Evolutionary conservation across 306 rosid species (phyloP).

Genomic region (Vachellia collinsii): DNA sequence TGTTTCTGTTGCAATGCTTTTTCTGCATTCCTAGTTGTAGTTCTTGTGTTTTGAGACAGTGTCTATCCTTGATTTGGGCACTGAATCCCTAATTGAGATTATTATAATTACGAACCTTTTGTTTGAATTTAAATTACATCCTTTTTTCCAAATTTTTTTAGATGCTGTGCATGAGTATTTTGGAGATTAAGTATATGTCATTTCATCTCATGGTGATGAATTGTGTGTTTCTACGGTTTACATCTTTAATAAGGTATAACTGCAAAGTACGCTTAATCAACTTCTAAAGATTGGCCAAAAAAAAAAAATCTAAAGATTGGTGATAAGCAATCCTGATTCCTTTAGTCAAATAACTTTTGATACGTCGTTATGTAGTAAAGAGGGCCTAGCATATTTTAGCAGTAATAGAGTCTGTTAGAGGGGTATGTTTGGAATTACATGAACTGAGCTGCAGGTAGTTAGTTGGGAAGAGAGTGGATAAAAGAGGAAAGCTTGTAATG

Average conservation of each 20-base stretch:
- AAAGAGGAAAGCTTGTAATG: neutral
- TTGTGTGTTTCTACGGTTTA: slow-evolving; percentile 31
- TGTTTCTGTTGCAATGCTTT: slow-evolving; percentile 33
- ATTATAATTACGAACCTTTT: slow-evolving; percentile 10
- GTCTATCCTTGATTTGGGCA: slow-evolving; percentile 15
- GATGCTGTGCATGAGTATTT: neutral
- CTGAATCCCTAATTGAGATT: slow-evolving; percentile 15
- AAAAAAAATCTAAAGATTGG: slow-evolving; percentile 6
- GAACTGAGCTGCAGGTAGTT: neutral
- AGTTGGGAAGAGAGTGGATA: neutral
- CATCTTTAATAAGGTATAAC: slow-evolving; percentile 6
- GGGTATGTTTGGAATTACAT: neutral
- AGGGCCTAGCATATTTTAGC: neutral
- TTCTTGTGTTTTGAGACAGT: neutral
- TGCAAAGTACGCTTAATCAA: slow-evolving; percentile 15
- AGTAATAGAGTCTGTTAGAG: neutral
- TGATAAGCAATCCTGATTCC: slow-evolving; percentile 28
- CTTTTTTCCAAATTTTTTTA: neutral
- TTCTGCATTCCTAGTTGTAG: neutral
- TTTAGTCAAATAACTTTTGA: slow-evolving; percentile 4
- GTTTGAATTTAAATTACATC: neutral
- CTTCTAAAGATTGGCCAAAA: no score
- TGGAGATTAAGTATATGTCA: slow-evolving; percentile 12
- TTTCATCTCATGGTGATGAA: slow-evolving; percentile 20
- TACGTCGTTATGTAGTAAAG: neutral